Conservation (phyloP, 116 monocot genomes). For the Papilionanthe hybrid region DNA sequence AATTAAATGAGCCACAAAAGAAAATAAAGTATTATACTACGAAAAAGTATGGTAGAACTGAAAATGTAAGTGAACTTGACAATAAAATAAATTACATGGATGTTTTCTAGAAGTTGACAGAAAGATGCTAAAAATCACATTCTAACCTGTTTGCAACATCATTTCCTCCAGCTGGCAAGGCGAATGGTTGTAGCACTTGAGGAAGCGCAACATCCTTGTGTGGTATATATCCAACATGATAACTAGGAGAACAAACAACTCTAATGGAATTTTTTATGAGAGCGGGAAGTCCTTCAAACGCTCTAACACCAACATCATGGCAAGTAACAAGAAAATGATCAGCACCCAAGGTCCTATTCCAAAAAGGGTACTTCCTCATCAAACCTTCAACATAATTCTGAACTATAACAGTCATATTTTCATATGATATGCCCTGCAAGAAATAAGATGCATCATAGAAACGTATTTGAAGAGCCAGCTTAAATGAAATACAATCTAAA, state of each 20-base stretch:
- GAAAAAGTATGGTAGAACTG: background rate
- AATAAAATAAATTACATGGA: background rate
- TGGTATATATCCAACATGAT: conserved; percentile 81
- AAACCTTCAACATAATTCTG: conserved; percentile 79
- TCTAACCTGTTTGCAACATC: conserved; percentile 80
- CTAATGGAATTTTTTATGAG: conserved; percentile 85
- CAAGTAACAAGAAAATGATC: conserved; percentile 97
- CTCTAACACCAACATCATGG: conserved; percentile 98
- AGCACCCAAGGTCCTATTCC: conserved; percentile 92
- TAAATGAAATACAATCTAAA: background rate
- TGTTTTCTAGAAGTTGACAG: background rate
- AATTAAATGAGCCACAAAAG: background rate
- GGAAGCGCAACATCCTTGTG: conserved; percentile 97
- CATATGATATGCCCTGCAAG: conserved; percentile 88
- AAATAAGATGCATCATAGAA: conserved; percentile 5
- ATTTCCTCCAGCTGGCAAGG: conserved; percentile 91
- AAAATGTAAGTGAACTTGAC: background rate
- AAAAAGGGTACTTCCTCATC: conserved; percentile 93
- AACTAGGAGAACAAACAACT: conserved; percentile 93
- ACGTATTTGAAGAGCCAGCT: background rate
- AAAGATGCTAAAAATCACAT: background rate
- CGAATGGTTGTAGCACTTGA: conserved; percentile 91
- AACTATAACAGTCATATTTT: conserved; percentile 93
- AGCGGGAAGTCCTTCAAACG: conserved; percentile 78
- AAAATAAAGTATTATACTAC: background rate